phyloP scores from a whole-genome alignment of 345 rosid species.

The Physaria fendleri region DNA sequence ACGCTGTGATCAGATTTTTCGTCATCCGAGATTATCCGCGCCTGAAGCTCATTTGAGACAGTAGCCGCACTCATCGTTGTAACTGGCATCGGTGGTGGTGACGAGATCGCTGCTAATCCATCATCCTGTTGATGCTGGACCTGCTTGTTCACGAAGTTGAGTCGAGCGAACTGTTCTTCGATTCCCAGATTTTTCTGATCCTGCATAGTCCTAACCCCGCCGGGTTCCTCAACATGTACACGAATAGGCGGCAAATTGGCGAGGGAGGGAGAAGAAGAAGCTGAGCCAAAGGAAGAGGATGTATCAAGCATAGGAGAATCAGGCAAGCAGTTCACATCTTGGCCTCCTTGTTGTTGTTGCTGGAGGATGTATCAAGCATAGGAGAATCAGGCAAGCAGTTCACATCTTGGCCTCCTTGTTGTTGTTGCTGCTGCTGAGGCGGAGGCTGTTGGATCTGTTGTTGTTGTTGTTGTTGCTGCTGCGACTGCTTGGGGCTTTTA shows the following conservation, averaged over 20 bases:
- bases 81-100: conserved; percentile 51
- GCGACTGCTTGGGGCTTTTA: conserved; percentile 44
- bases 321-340: conserved; percentile 79
- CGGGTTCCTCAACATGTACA: conserved; percentile 60
- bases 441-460: conserved; percentile 18
- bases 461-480: conserved; percentile 14
- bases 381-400: conserved; percentile 91
- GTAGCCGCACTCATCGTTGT: conserved; percentile 32
- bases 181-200: conserved; percentile 59
- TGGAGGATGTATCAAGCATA: conserved; percentile 75
- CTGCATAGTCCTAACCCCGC: conserved; percentile 30
- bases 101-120: conserved; percentile 42
- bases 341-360: conserved; percentile 33
- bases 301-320: conserved; percentile 96
- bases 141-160: conserved; percentile 34
- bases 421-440: conserved; percentile 21
- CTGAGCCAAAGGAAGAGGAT: conserved; percentile 84
- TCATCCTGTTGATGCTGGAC: conserved; percentile 51
- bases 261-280: conserved; percentile 83
- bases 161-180: conserved; percentile 76
- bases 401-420: conserved; percentile 46
- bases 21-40: conserved; percentile 67
- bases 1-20: conserved; percentile 88
- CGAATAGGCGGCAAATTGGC: conserved; percentile 84
- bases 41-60: conserved; percentile 43